These are phyloP conservation scores for Fusarium pilosicola DNA, from an alignment of 2,329 filamentous ascomycete genomes.

Conservation along the genomic window DNA sequence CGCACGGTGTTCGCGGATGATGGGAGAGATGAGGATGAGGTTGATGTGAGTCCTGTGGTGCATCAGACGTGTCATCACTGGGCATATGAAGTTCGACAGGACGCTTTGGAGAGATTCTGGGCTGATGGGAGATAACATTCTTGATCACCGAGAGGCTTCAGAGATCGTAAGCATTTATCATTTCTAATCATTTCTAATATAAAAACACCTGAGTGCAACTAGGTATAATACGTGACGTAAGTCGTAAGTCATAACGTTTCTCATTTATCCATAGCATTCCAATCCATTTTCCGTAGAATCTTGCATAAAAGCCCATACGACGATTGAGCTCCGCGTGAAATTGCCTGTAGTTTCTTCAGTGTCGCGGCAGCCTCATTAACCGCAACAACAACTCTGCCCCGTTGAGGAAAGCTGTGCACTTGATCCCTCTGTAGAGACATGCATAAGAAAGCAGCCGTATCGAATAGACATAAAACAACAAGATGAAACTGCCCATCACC, in stretches of 20 bases:
- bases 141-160: neutral
- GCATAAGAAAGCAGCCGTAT: conserved; percentile 7
- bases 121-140: neutral
- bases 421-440: neutral
- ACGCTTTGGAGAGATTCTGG: conserved; percentile 16
- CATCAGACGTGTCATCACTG: conserved; percentile 24
- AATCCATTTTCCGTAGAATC: neutral
- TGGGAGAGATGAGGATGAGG: neutral
- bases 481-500: conserved; percentile 12
- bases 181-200: neutral
- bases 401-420: neutral
- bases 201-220: neutral
- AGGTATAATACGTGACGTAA: neutral
- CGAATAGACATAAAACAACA: neutral
- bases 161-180: neutral
- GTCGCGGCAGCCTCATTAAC: neutral
- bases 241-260: neutral
- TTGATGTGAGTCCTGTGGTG: conserved; percentile 18
- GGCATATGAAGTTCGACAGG: conserved; percentile 18
- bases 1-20: conserved; percentile 16
- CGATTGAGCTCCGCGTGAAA: conserved; percentile 5
- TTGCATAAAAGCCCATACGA: neutral
- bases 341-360: neutral
- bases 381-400: neutral
- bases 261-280: neutral